Percentiles rank a stretch among this genome's conserved stretches.
Evolutionary conservation across 2,329 filamentous ascomycete species (phyloP).

Genomic region (Dactylellina cionopaga): DNA sequence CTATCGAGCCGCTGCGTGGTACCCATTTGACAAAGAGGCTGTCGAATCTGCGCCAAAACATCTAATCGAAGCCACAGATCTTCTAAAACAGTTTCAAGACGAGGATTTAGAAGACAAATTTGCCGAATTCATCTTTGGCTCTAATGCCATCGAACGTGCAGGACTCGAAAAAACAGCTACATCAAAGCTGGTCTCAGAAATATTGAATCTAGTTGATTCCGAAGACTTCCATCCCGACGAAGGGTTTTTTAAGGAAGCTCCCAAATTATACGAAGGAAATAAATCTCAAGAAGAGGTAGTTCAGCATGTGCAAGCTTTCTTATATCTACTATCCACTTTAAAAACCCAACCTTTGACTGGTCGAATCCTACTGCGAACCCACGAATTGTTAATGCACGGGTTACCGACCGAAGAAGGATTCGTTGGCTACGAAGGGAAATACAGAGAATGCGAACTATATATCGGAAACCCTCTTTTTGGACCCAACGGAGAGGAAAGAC

Average conservation of each 20-base stretch:
- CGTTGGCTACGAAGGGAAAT: conserved; percentile 10
- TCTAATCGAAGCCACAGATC: too few species aligned
- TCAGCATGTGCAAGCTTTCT: conserved; percentile 21
- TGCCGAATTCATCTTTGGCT: conserved; percentile 17
- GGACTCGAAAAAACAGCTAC: conserved; percentile 8
- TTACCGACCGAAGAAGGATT: background rate
- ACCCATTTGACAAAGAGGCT: too few species aligned
- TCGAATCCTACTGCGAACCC: background rate
- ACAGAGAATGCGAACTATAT: background rate
- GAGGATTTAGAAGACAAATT: conserved; percentile 8
- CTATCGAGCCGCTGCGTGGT: too few species aligned
- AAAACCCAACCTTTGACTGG: background rate
- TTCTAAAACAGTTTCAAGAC: too few species aligned
- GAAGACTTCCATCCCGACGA: background rate
- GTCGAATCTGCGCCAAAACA: too few species aligned
- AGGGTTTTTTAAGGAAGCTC: background rate
- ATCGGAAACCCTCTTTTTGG: background rate
- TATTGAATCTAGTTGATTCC: background rate
- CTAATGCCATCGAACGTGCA: conserved; percentile 17
- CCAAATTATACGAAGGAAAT: background rate
- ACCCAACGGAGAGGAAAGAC: background rate
- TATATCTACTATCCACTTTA: background rate
- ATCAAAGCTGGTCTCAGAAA: background rate
- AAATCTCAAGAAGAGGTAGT: background rate
- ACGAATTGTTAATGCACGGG: background rate